Conservation (phyloP, 495 filamentous ascomycete genomes). For the Terfezia boudieri region DNA sequence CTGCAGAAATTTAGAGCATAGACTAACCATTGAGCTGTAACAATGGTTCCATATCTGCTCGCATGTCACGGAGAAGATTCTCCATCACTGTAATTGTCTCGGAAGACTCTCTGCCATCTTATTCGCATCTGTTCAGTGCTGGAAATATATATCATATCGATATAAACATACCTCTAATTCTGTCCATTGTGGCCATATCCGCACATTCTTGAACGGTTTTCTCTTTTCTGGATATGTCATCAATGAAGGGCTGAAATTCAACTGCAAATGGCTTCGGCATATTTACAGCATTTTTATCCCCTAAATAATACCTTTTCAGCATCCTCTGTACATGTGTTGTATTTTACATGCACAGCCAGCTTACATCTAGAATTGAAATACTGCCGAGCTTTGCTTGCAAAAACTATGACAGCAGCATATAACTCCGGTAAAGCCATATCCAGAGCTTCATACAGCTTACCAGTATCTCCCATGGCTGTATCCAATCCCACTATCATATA, state of each 20-base stretch:
- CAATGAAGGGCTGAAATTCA: background rate
- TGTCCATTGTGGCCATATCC: background rate
- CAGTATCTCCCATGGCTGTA: background rate
- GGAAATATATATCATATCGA: too few species aligned
- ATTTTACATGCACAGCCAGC: background rate
- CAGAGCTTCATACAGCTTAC: background rate
- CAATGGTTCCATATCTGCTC: background rate
- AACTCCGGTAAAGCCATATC: background rate
- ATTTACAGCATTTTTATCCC: background rate
- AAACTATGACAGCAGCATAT: background rate
- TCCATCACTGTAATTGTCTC: background rate
- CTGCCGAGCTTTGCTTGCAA: background rate
- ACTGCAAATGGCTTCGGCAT: background rate
- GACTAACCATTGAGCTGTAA: background rate
- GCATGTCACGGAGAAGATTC: background rate
- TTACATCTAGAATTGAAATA: background rate
- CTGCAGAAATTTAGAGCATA: too few species aligned
- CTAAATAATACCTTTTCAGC: too few species aligned
- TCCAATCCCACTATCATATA: background rate
- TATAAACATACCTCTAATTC: background rate
- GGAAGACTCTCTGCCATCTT: background rate
- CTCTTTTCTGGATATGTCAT: background rate
- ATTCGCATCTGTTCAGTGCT: too few species aligned
- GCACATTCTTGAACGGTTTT: background rate
- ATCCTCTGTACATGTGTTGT: background rate